Evolutionary conservation across 257 asterid genomes (phyloP), one percentile per base, ranked within the genome.

Genomic region (Nicotiana otophora): DNA sequence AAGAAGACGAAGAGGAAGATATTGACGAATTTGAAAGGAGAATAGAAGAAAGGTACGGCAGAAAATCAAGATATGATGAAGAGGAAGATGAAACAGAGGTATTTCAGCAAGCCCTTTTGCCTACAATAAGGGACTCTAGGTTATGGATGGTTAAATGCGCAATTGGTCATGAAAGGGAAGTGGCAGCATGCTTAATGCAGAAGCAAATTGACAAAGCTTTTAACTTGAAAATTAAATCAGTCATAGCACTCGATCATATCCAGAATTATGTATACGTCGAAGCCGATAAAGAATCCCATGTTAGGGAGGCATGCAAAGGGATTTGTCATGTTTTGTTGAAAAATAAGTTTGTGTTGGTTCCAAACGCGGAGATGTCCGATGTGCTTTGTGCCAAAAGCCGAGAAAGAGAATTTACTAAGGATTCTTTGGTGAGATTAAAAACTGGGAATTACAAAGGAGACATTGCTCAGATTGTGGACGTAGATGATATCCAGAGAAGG

Each of bases 331-430:
- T 94, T 78, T 93, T 86, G 81, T 4, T 64, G n/a, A 72, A 92
- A 3, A 95, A 89, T 67, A 95, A 89, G 81, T 79, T 92, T 82
- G 90, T 89, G 90, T 97, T 91, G 5, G 98, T 95, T 72, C 99
- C 99, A 12, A 95, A 92, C 83, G 91, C 91, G 90, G 99, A 92
- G 91, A n/a, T n/a, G n/a, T n/a, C n/a, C n/a, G n/a, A n/a, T n/a
- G 98, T 95, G 82, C 93, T 95, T 81, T 89, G 97, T 4, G 96
- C 92, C 58, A 97, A 95, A 82, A 92, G 92, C 89, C 92, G 94
- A 86, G 91, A 96, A 64, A 86, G 90, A 82, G 97, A 95, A 81
- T 90, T 95, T 66, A 72, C 94, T 36, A 88, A 95, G 85, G 98
- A 90, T 69, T 88, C 96, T 30, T 95, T 98, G 99, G 97, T 95